Conservation (phyloP, 73 alveolate genomes). For the Paramecium primaurelia region DNA sequence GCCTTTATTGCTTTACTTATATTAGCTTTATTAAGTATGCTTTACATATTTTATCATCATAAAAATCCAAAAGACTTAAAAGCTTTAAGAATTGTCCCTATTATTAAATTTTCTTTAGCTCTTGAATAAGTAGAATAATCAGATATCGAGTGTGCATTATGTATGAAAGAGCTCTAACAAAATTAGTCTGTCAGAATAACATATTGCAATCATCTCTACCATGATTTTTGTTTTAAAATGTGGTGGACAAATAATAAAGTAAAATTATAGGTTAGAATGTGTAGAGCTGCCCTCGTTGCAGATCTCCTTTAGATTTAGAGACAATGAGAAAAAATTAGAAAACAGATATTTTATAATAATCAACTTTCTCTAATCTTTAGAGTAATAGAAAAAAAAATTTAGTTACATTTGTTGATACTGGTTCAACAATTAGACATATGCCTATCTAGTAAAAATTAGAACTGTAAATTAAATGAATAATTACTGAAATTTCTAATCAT, state of each 20-base stretch:
- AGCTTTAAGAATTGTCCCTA: neutral
- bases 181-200: neutral
- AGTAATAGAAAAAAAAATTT: neutral
- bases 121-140: neutral
- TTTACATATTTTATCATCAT: neutral
- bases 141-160: slow-evolving; percentile 4
- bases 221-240: neutral
- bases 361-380: neutral
- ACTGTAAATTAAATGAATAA: neutral
- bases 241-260: slow-evolving; percentile 8
- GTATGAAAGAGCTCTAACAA: neutral
- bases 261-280: neutral
- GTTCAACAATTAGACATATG: neutral
- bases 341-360: neutral
- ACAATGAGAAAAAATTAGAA: neutral
- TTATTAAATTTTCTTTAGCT: neutral
- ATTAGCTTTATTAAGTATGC: neutral
- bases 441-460: neutral
- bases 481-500: neutral
- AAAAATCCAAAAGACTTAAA: neutral
- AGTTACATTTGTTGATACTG: slow-evolving; percentile 6
- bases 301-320: neutral
- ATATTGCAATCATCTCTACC: slow-evolving; percentile 4
- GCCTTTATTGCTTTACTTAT: neutral
- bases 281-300: slow-evolving; percentile 12